These are phyloP conservation scores for Talaromyces proteolyticus DNA, from an alignment of 495 filamentous ascomycete genomes.

Conservation along the genomic window DNA sequence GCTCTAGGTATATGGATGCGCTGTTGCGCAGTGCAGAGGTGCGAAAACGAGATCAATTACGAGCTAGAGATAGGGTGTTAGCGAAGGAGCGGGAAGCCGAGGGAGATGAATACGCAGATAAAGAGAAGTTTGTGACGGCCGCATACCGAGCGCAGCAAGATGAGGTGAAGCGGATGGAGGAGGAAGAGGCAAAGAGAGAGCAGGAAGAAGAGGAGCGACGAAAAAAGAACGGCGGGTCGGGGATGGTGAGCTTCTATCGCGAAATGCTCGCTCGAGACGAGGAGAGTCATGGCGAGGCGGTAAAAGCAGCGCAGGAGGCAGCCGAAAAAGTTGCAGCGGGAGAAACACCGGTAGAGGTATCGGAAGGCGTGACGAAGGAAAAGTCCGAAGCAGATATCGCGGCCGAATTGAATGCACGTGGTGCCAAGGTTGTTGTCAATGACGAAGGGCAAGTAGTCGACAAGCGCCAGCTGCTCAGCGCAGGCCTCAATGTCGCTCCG, in stretches of 20 bases:
- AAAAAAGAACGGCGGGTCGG: conserved; percentile 56
- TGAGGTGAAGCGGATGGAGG: conserved; percentile 70
- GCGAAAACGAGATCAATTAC: conserved; percentile 80
- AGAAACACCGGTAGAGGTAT: conserved; percentile 13
- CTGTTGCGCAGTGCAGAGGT: conserved; percentile 76
- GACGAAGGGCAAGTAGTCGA: conserved; percentile 94
- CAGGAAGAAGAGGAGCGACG: conserved; percentile 58
- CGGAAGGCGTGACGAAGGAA: conserved; percentile 38
- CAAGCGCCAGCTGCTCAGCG: conserved; percentile 82
- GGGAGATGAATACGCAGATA: conserved; percentile 89
- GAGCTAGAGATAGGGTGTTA: conserved; percentile 83
- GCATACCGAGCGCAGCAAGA: conserved; percentile 93
- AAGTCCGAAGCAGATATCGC: conserved; percentile 70
- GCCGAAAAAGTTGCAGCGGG: conserved; percentile 47
- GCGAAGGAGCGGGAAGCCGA: conserved; percentile 86
- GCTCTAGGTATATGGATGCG: conserved; percentile 73
- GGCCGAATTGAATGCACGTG: conserved; percentile 64
- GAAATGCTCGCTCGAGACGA: conserved; percentile 75
- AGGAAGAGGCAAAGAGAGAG: conserved; percentile 70
- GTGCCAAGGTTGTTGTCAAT: conserved; percentile 68
- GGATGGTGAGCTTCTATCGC: conserved; percentile 85
- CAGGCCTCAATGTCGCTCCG: conserved; percentile 76
- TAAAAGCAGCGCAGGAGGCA: conserved; percentile 65
- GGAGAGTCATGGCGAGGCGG: conserved; percentile 59
- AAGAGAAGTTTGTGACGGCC: conserved; percentile 95